Evolutionary conservation across 2,329 filamentous ascomycete species (phyloP), one percentile per base, ranked within the genome.

Genomic region (Monosporascus cannonballus): DNA sequence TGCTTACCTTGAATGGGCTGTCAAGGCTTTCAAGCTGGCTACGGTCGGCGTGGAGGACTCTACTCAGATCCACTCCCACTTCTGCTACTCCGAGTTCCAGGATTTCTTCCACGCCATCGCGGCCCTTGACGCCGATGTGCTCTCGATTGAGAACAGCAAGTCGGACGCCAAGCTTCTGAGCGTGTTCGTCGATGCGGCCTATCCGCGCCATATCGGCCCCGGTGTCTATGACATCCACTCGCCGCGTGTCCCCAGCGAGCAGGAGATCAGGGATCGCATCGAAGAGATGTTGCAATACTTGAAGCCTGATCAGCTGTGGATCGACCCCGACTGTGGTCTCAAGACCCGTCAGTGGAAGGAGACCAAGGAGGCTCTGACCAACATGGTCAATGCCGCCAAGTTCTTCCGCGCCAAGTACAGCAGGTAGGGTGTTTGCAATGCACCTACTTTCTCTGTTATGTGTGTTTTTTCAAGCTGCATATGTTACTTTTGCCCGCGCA

Each of bases 51-150:
- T 99, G 57, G 78, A 91, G 77, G 90, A 99, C 76, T 89, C 87
- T 54, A 99, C 94, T 64, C 94, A 99, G 84, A 96, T 99, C 75
- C 94, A 99, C 87, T 96, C 92, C 60, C 94, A 99, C 83, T 99
- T 99, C 89, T 99, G 94, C 77, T 99, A 99, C 87, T 97, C 94
- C 50, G 94, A 99, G 84, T 99, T 99, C 90, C 94, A 99, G 80
- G 94, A 99, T 83, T 99, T 99, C 85, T 99, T 99, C 91, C 90
- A 97, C 78, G 94, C 94, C 77, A 99, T 99, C 67, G 90, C 94
- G 61, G 93, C 94, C 57, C 87, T 99, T 61, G 94, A 99, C 72
- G 93, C 94, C 59, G 94, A 99, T 76, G 94, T 99, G 59, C 86
- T 99, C 68, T 96, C 90, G 71, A 99, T 99, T 67, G 94, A 99